A percentile compares a stretch with the other conserved stretches of the same genome.
Conservation (phyloP, 495 filamentous ascomycete genomes). For the Bombardia bombarda region DNA sequence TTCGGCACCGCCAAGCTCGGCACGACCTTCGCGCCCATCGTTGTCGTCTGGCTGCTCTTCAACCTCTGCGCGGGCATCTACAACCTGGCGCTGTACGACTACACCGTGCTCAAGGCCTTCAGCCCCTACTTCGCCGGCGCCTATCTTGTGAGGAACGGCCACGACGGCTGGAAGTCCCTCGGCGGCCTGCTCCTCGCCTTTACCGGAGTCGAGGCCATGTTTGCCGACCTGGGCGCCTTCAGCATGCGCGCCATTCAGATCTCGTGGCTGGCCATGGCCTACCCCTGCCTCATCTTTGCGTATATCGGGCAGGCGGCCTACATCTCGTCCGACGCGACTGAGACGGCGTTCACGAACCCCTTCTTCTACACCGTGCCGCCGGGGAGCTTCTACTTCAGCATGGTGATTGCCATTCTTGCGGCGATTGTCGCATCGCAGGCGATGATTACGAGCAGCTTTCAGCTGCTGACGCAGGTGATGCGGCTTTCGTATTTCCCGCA, state of each 20-base stretch:
- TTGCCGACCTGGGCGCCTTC: constrained; percentile 71
- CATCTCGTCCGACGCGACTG: constrained; percentile 48
- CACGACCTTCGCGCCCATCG: constrained; percentile 58
- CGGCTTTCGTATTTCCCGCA: constrained; percentile 68
- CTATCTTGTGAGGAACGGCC: constrained; percentile 54
- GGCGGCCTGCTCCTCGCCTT: constrained; percentile 65
- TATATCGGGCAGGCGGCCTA: constrained; percentile 69
- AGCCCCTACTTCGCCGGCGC: constrained; percentile 55
- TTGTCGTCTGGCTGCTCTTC: constrained; percentile 67
- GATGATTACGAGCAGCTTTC: constrained; percentile 64
- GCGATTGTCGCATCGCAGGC: constrained; percentile 69
- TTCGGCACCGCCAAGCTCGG: constrained; percentile 59
- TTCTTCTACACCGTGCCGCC: constrained; percentile 63
- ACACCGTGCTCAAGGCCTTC: constrained; percentile 64
- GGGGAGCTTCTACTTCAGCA: constrained; percentile 55
- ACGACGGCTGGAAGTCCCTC: constrained; percentile 56
- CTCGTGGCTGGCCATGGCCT: constrained; percentile 55
- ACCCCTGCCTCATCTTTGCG: constrained; percentile 59
- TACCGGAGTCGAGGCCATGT: constrained; percentile 67
- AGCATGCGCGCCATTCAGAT: constrained; percentile 52
- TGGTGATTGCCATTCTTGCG: constrained; percentile 59
- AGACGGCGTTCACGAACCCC: constrained; percentile 56
- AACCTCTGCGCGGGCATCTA: constrained; percentile 62
- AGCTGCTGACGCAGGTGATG: constrained; percentile 64
- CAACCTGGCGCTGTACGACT: constrained; percentile 54